Conservation (phyloP, 805 yeast genomes). For the Phaffomyces thermotolerans region DNA sequence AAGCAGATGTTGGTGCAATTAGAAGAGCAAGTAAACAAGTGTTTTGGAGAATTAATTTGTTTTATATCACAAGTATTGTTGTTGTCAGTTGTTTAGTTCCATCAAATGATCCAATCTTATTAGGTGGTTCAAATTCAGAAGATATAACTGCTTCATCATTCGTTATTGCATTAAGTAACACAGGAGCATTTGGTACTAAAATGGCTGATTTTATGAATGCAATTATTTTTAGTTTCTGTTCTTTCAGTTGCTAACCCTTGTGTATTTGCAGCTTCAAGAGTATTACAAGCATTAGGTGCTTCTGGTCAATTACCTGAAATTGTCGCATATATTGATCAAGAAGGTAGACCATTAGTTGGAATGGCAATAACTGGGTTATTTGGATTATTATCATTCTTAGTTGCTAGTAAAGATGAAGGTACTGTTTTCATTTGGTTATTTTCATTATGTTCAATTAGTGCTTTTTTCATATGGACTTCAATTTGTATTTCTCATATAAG, state of each 20-base stretch:
- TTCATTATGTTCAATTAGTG: slow-evolving; percentile 53
- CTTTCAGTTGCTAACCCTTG: slow-evolving; percentile 67
- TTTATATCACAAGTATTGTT: slow-evolving; percentile 54
- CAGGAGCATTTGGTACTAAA: slow-evolving; percentile 51
- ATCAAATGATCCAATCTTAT: slow-evolving; percentile 41
- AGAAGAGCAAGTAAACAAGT: slow-evolving; percentile 59
- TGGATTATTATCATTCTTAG: slow-evolving; percentile 54
- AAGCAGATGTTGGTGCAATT: slow-evolving; percentile 65
- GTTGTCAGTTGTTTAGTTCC: slow-evolving; percentile 68
- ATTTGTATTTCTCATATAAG: slow-evolving; percentile 55
- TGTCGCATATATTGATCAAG: slow-evolving; percentile 55
- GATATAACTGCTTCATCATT: slow-evolving; percentile 75
- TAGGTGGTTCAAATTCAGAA: slow-evolving; percentile 40
- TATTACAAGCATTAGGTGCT: slow-evolving; percentile 55
- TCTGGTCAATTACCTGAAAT: slow-evolving; percentile 56
- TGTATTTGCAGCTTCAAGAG: slow-evolving; percentile 63
- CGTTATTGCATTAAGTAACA: slow-evolving; percentile 60
- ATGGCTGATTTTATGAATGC: slow-evolving; percentile 64
- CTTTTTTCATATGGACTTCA: slow-evolving; percentile 58
- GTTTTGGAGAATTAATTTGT: slow-evolving; percentile 71
- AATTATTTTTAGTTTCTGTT: slow-evolving; percentile 60
- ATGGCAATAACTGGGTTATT: slow-evolving; percentile 41
- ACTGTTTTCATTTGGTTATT: slow-evolving; percentile 59
- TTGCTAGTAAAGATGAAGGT: slow-evolving; percentile 42
- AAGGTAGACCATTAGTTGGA: slow-evolving; percentile 63